Evolutionary conservation across 495 filamentous ascomycete genomes (phyloP).

Genomic region (Rostrohypoxylon terebratum): DNA sequence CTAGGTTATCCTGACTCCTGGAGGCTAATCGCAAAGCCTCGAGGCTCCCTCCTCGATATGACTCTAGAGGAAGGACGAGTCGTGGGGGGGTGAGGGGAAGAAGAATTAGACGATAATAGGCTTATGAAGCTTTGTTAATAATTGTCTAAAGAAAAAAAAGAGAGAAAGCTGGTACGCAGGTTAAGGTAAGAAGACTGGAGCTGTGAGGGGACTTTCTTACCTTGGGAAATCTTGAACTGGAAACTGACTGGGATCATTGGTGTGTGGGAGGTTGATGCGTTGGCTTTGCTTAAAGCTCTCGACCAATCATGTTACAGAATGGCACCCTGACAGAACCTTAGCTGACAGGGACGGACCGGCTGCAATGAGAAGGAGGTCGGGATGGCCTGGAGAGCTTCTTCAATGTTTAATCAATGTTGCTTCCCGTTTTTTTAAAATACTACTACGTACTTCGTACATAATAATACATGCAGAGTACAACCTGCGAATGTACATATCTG

Average conservation of each 20-base stretch:
- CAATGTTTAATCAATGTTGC: background rate
- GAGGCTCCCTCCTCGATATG: constrained; percentile 40
- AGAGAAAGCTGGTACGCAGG: constrained; percentile 38
- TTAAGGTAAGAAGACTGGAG: constrained; percentile 51
- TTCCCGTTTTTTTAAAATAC: background rate
- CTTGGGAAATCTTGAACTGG: constrained; percentile 17
- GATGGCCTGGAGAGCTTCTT: constrained; percentile 27
- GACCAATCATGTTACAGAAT: constrained; percentile 40
- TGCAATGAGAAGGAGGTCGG: constrained; percentile 46
- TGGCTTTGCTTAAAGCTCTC: constrained; percentile 47
- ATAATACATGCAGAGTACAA: background rate
- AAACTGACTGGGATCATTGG: constrained; percentile 41
- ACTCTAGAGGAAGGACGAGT: constrained; percentile 29
- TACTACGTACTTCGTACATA: background rate
- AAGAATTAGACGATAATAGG: constrained; percentile 34
- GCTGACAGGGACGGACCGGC: constrained; percentile 42
- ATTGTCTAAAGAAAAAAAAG: constrained; percentile 45
- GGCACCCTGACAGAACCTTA: constrained; percentile 25
- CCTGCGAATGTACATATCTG: background rate
- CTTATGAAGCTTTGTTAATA: constrained; percentile 58
- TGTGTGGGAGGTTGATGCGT: constrained; percentile 46
- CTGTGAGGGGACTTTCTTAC: constrained; percentile 20
- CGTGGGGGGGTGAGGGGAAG: constrained; percentile 20
- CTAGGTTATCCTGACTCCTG: too few relatives aligned
- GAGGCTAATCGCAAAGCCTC: constrained; percentile 37